phyloP scores from a whole-genome alignment of 768 basidiomycete species.

The Xerocomellus intermedius region DNA sequence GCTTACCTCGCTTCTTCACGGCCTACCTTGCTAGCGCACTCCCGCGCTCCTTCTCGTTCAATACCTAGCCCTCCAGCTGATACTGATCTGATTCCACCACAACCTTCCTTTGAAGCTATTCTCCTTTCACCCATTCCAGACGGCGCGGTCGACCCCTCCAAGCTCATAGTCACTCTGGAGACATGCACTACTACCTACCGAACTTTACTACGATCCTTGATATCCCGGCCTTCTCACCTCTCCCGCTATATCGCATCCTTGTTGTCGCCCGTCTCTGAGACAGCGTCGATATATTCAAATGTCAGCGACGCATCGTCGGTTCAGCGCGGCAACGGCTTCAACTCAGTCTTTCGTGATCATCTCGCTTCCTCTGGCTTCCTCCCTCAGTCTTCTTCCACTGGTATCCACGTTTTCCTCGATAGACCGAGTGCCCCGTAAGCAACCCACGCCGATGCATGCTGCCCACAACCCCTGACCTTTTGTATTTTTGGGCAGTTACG shows the following conservation, averaged over 20 bases:
- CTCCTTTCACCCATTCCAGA: conserved; percentile 59
- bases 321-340: conserved; percentile 36
- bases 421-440: conserved; percentile 78
- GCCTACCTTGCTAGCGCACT: conserved; percentile 17
- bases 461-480: conserved; percentile 1
- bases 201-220: conserved; percentile 65
- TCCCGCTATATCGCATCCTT: conserved; percentile 54
- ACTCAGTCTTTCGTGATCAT: conserved; percentile 58
- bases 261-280: conserved; percentile 41
- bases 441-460: background rate
- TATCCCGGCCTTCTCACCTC: conserved; percentile 66
- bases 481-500: conserved; percentile 47
- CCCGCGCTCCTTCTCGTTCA: conserved; percentile 40
- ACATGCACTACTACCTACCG: conserved; percentile 65
- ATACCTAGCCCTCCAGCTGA: conserved; percentile 51
- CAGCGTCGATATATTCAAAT: conserved; percentile 56
- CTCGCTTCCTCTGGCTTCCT: conserved; percentile 59
- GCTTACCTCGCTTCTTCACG: conserved; percentile 40
- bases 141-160: conserved; percentile 50
- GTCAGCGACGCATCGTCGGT: conserved; percentile 37
- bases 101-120: conserved; percentile 62
- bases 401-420: conserved; percentile 75
- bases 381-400: conserved; percentile 40
- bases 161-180: conserved; percentile 69
- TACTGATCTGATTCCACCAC: conserved; percentile 43